Base-by-base conservation (phyloP, 306 rosid genomes). In the peach (Prunus persica) region DNA sequence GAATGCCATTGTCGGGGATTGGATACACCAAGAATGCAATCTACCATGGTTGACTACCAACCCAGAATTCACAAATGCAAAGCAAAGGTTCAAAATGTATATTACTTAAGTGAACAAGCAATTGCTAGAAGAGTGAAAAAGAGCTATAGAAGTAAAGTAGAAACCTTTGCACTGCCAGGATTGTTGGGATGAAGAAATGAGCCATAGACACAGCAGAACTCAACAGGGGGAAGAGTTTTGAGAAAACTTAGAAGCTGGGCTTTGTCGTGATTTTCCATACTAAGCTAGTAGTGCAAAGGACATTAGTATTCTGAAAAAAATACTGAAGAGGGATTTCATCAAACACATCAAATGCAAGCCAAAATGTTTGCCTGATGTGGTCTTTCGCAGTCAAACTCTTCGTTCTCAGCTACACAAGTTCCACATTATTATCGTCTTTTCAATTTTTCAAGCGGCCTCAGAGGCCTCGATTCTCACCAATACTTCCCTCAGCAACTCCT, bases 401-500 rank as follows among this genome's bases (percentile, higher is more conserved):
- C 27, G 12, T 5, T 4, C 51, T 4, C 30, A 4, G 18, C 50
- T 10, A 24, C 73, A 13, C 2, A 28, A 62, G 45, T 28, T 8
- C 20, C 12, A 28, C 2, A 62, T 2, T 8, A 3, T 62, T 24
- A 11, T 56, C 14, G 61, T 8, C 32, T 60, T 60, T 25, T 25
- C 0, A 12, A 28, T 3, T 28, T 62, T 41, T 46, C 56, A 38
- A 73, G 88, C 52, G 20, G 65, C 85, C 85, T 96, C 99, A 5
- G 98, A 86, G 0, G 87, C 86, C 81, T 96, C 98, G 69, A 96
- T 88, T 71, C 91, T 80, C 65, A 86, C 11, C 41, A 96, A 80
- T 6, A 96, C 97, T 74, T 96, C 99, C 6, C 98, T 77, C 14
- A 96, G 91, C 0, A 96, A 96, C 88, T 96, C 99, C 76, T 84